Evolutionary conservation across 2,329 filamentous ascomycete species (phyloP).

Genomic region (Pyricularia sp.): DNA sequence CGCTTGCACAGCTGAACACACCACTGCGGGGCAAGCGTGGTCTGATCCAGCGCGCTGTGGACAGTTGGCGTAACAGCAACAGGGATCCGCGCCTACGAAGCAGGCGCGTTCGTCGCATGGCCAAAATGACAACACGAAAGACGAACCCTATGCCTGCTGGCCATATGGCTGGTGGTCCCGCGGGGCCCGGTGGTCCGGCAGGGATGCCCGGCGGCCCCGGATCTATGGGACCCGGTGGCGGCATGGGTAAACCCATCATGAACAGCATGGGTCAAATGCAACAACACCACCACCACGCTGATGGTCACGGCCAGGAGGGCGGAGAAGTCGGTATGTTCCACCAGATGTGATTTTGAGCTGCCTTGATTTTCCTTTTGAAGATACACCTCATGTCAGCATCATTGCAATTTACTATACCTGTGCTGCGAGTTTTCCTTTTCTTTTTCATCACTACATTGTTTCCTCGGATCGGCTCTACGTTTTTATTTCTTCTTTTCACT

Average conservation of each 20-base stretch:
- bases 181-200: constrained; percentile 36
- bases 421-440: constrained; percentile 21
- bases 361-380: constrained; percentile 20
- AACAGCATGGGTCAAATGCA: constrained; percentile 59
- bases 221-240: constrained; percentile 48
- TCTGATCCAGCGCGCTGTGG: constrained; percentile 91
- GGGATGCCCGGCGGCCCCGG: constrained; percentile 54
- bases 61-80: constrained; percentile 99
- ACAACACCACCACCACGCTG: constrained; percentile 65
- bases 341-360: constrained; percentile 62
- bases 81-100: constrained; percentile 88
- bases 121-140: constrained; percentile 77
- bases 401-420: constrained; percentile 17
- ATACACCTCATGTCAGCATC: constrained; percentile 8
- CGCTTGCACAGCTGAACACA: constrained; percentile 84
- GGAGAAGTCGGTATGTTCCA: constrained; percentile 97
- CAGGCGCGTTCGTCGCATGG: constrained; percentile 85
- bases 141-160: constrained; percentile 26
- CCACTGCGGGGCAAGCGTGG: constrained; percentile 87
- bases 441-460: constrained; percentile 13
- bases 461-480: constrained; percentile 14
- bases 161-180: constrained; percentile 15
- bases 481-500: constrained; percentile 10
- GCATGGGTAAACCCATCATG: constrained; percentile 59
- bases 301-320: constrained; percentile 57